These are phyloP conservation scores for Inga laurina DNA, from an alignment of 306 rosid species.

Conservation along the genomic window DNA sequence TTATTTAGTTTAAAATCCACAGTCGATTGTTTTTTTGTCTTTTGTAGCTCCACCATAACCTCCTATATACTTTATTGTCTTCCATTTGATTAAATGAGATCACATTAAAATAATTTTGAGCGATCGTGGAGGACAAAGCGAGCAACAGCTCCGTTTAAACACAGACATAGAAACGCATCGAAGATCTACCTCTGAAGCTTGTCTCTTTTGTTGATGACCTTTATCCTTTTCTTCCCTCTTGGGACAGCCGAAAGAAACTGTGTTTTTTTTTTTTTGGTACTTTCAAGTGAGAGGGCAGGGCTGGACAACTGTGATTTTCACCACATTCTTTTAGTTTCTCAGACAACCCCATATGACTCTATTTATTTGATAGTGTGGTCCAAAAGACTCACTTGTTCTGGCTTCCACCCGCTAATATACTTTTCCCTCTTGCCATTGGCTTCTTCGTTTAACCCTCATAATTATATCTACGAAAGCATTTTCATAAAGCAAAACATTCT, in stretches of 20 bases:
- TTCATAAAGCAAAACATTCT: constrained; percentile 40
- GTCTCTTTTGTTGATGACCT: constrained; percentile 41
- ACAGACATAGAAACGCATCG: constrained; percentile 29
- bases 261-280: constrained; percentile 7
- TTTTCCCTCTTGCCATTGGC: constrained; percentile 51
- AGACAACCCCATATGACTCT: constrained; percentile 54
- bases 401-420: constrained; percentile 38
- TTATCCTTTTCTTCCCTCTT: constrained; percentile 76
- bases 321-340: constrained; percentile 36
- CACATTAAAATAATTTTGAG: constrained; percentile 8
- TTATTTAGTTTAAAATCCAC: neutral
- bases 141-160: constrained; percentile 25
- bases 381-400: constrained; percentile 44
- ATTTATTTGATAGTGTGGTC: constrained; percentile 66
- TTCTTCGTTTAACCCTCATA: constrained; percentile 42
- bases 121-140: constrained; percentile 18
- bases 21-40: constrained; percentile 46
- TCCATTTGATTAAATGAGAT: constrained; percentile 8
- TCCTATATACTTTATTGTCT: constrained; percentile 7
- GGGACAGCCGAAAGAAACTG: constrained; percentile 78
- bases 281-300: constrained; percentile 55
- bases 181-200: constrained; percentile 39
- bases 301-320: constrained; percentile 50
- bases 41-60: constrained; percentile 37
- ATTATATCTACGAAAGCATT: constrained; percentile 47